Evolutionary conservation across 345 rosid genomes (phyloP), one percentile per base, ranked within the genome.

Genomic region (Alliaria petiolata): DNA sequence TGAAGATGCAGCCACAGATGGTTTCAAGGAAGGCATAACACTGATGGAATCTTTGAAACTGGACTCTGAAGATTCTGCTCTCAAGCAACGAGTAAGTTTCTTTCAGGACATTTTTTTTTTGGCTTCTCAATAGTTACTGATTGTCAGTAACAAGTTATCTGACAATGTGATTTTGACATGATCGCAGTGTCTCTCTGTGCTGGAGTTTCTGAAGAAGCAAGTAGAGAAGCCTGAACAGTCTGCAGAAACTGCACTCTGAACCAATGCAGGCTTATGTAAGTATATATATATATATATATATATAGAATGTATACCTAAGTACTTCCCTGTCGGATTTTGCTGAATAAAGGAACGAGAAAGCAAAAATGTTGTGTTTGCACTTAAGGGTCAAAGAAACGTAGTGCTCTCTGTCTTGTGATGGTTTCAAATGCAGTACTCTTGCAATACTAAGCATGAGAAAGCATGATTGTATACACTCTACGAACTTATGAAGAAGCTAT

Each of bases 21-120:
- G 92, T 73, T 91, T 95, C 78, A 76, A 76, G 55, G 99, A 95
- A 85, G 98, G 96, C 76, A 85, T 89, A 67, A 78, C 81, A 57
- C 74, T 89, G 72, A 69, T 95, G 79, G 91, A 88, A 78, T 77
- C 96, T 25, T 80, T 85, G 79, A 81, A 83, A 8, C 71, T 89
- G 76, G 89, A 88, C 70, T 55, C 93, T 47, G 83, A 83, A 57
- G 97, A 87, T 78, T 77, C 87, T 67, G 69, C 80, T 61, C 88
- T 95, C 17, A 89, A 91, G 74, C 89, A 87, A 77, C 80, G 92
- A 75, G 97, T 89, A 80, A 80, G 87, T 64, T 77, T 57, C 35
- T 50, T 56, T 11, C 69, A 67, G 56, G 33, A 42, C 34, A 22
- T 70, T 13, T 34, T 43, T 19, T 59, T 50, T 6, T 33, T 0